Evolutionary conservation across 176 grass and related monocot species (phyloP), one percentile per base, ranked within the genome.

Genomic region (Rhynchospora pubera): DNA sequence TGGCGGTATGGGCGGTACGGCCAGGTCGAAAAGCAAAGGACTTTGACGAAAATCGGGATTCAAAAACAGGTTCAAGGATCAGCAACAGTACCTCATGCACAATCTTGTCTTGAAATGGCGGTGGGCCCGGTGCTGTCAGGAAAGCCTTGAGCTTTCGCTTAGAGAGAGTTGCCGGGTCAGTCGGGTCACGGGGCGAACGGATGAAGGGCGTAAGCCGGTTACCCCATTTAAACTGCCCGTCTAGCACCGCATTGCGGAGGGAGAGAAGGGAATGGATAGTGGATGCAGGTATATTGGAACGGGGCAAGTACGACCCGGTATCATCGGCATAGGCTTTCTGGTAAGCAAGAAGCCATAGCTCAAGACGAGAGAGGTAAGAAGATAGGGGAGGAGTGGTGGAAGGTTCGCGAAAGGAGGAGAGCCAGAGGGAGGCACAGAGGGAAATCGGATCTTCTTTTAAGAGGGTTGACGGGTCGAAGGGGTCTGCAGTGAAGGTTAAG

Each of bases 331-430:
- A 85, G 0, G 90, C 90, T 86, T 98, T 98, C 87, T 98, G 95
- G 87, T 98, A 98, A 14, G 95, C 92, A 30, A 98, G 92, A 50
- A 94, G 90, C 95, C 95, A 98, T 34, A 98, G 84, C 87, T 98
- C 92, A 73, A 98, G 90, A 67, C 90, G 95, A 24, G 86, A 87
- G 32, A 97, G 89, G 85, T 85, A 87, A 13, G 92, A 90, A 14
- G 88, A 82, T 71, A 98, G 85, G 30, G 73, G 62, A 60, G 85
- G 84, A 19, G 87, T 83, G 44, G 87, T 55, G 71, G 77, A 63
- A 57, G 75, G 46, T 47, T 87, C 71, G 81, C 88, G 92, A 80
- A 94, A 98, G 88, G 85, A 91, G 74, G 93, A 91, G 58, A 93
- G 80, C 90, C 92, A 93, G 30, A 94, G 84, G 21, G 95, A 89